phyloP scores from a whole-genome alignment of 208 protist species.

The Trypanosoma cruzi region DNA sequence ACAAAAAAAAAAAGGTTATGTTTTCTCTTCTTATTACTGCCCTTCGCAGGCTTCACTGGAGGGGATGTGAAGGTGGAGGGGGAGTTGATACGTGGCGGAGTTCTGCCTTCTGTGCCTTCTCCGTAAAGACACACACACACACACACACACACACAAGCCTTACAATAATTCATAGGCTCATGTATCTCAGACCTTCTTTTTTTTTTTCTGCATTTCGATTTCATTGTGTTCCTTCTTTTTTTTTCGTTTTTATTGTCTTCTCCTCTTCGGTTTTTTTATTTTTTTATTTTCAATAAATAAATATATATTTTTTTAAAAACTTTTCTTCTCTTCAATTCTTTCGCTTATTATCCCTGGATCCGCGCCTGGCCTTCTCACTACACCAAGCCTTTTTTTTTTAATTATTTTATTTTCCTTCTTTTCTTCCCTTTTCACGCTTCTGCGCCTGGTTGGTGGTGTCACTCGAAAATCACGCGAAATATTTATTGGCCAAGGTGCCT shows the following conservation, averaged over 20 bases:
- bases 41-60: too few relatives aligned
- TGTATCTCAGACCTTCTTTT: constrained; percentile 16
- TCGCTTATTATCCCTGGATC: background rate
- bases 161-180: too few relatives aligned
- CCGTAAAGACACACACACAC: background rate
- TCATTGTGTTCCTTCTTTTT: constrained; percentile 5
- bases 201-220: constrained; percentile 24
- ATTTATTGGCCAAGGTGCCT: background rate
- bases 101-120: background rate
- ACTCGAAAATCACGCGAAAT: background rate
- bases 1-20: too few relatives aligned
- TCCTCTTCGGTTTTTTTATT: constrained; percentile 21
- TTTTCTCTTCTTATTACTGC: too few relatives aligned
- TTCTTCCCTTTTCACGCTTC: background rate
- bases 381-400: background rate
- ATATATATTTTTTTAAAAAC: too few relatives aligned
- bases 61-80: too few relatives aligned
- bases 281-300: too few relatives aligned
- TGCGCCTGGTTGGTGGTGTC: background rate
- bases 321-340: background rate
- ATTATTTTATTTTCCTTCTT: constrained; percentile 1
- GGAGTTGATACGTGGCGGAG: too few relatives aligned
- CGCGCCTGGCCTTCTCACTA: background rate
- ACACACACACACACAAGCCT: background rate
- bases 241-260: constrained; percentile 6